Evolutionary conservation across 2,329 filamentous ascomycete species (phyloP), one percentile per base, ranked within the genome.

Genomic region (Hypoxylon sp.): DNA sequence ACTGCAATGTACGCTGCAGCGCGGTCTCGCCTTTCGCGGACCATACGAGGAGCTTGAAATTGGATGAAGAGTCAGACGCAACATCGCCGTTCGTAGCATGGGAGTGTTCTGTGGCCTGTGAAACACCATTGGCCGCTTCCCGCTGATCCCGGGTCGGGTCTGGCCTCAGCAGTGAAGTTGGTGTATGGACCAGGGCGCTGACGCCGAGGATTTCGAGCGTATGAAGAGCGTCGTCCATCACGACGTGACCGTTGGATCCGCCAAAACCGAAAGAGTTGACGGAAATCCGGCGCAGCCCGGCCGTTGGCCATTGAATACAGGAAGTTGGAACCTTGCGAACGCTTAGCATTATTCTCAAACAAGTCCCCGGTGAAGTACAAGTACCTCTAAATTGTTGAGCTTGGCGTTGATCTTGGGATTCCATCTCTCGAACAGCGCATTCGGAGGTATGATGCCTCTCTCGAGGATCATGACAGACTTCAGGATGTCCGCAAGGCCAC

Each of bases 251-350:
- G 29, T 57, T 61, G 17, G 81, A 82, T 17, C 83, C 83, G 1
- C 83, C 83, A 62, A 81, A 85, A 2, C 83, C 83, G 61, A 85
- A 86, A 52, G 78, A 82, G 62, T 85, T 85, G 62, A 85, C 75
- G 53, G 79, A 82, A 33, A 78, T 78, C 10, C 82, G 78, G 76
- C 13, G 77, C 68, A 10, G 69, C 35, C 35, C 33, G 11, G 74
- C 46, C n/a, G 6, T 35, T 6, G 80, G 80, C 79, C 80, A 83
- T 15, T 74, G 66, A 1, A 73, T 75, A 13, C 78, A 63, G 11
- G 72, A 62, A 0, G 61, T 70, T 0, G 79, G 76, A 3, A 61
- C 45, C 18, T 57, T 45, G 10, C 53, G 38, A 83, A 81, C 33
- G n/a, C n/a, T n/a, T n/a, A n/a, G n/a, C n/a, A n/a, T n/a, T n/a